These are phyloP conservation scores for Pestalotiopsis sp. DNA, from an alignment of 2,329 filamentous ascomycete genomes.

Conservation along the genomic window DNA sequence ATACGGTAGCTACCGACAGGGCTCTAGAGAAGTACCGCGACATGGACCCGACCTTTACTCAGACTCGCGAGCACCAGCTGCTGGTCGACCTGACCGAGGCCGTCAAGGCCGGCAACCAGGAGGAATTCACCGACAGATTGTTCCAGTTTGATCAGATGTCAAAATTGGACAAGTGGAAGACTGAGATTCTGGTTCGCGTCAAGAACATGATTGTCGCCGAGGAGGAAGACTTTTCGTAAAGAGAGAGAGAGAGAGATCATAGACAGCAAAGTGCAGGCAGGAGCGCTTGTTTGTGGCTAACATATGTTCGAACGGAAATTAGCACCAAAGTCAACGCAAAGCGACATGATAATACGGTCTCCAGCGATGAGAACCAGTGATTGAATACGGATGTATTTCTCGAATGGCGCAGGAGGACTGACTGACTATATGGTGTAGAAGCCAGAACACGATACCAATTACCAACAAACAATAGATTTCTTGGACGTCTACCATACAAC, in stretches of 20 bases:
- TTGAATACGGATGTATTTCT: background rate
- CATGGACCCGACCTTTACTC: slow-evolving; percentile 74
- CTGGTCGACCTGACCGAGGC: slow-evolving; percentile 76
- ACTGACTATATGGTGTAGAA: background rate
- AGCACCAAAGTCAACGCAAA: background rate
- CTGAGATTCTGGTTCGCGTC: slow-evolving; percentile 76
- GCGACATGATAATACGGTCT: background rate
- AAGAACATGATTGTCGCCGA: slow-evolving; percentile 77
- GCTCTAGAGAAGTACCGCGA: slow-evolving; percentile 84
- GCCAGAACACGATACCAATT: background rate
- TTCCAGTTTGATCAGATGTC: slow-evolving; percentile 91
- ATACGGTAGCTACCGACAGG: slow-evolving; percentile 76
- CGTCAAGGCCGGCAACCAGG: slow-evolving; percentile 77
- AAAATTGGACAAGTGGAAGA: slow-evolving; percentile 98
- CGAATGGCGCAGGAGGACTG: background rate
- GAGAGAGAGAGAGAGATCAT: background rate
- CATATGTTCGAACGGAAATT: background rate
- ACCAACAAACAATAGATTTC: background rate
- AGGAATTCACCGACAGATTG: slow-evolving; percentile 81
- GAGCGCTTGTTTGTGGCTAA: background rate
- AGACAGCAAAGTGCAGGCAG: background rate
- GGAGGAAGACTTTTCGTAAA: slow-evolving; percentile 35
- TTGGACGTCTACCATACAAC: background rate
- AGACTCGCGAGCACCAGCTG: slow-evolving; percentile 80
- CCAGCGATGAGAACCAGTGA: background rate